Evolutionary conservation across 257 asterid species (phyloP).

Genomic region (Haberlea rhodopensis): DNA sequence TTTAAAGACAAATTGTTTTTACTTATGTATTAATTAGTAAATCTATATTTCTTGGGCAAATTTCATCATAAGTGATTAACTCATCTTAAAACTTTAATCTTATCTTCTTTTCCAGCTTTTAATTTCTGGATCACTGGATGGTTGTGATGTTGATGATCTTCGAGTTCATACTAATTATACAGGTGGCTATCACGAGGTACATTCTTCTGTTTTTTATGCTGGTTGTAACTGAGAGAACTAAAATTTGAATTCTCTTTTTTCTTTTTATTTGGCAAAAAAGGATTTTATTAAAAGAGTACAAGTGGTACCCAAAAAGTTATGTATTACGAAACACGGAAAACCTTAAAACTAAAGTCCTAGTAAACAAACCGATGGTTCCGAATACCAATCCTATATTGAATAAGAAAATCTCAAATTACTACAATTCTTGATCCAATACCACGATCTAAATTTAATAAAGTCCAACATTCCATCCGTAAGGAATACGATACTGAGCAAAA

Average conservation of each 20-base stretch:
- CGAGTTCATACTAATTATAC: conserved; percentile 74
- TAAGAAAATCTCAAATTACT: too few relatives aligned
- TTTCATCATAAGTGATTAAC: conserved; percentile 9
- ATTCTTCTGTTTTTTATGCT: conserved; percentile 10
- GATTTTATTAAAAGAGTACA: too few relatives aligned
- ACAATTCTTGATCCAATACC: too few relatives aligned
- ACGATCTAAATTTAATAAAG: too few relatives aligned
- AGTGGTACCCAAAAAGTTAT: too few relatives aligned
- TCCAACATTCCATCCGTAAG: too few relatives aligned
- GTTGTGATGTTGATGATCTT: conserved; percentile 80
- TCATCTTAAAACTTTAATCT: conserved; percentile 12
- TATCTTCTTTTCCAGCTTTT: conserved; percentile 58
- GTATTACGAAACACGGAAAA: too few relatives aligned
- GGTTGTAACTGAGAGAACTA: conserved; percentile 5
- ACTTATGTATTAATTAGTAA: not conserved
- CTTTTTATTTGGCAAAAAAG: too few relatives aligned
- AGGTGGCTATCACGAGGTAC: conserved; percentile 89
- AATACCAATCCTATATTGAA: too few relatives aligned
- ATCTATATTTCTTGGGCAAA: conserved; percentile 1
- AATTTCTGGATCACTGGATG: conserved; percentile 91
- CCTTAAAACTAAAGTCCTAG: too few relatives aligned
- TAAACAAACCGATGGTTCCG: too few relatives aligned
- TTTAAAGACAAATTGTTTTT: not conserved
- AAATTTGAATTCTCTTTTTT: conserved; percentile 7
- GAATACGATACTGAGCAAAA: too few relatives aligned